Evolutionary conservation across 257 asterid genomes (phyloP), one percentile per base, ranked within the genome.

Genomic region (Catharanthus roseus): DNA sequence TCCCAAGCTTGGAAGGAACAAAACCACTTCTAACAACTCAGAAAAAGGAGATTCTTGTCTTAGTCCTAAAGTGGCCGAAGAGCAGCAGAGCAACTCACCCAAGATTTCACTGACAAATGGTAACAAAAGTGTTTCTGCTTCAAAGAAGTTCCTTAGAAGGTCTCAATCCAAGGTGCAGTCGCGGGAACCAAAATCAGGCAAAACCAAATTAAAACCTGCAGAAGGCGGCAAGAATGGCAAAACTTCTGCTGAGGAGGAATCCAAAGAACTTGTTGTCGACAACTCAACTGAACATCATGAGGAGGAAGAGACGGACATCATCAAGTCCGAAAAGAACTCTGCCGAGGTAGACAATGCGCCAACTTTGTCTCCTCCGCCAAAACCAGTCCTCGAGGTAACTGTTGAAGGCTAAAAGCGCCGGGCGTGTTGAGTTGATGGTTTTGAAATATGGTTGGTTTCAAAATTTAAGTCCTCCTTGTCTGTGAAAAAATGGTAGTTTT

Each of bases 1-100:
- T 72, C 98, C 98, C 18, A 92, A 92, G 85, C 87, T 92, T 3
- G 96, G 98, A 44, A 82, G 96, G 80, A 57, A 79, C 56, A 89
- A 92, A 77, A 79, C 64, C 68, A 73, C 77, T 7, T 45, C 77
- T 26, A 76, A 72, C 57, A 83, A 79, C 76, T 26, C 74, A 12
- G 90, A 69, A 70, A 76, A 77, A 29, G 86, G 84, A 19, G 89
- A 77, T 50, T 76, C 84, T 3, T 61, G 80, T 73, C 74, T 24
- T 49, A 83, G 82, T 80, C 86, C 92, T 18, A 79, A 80, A 77
- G 54, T 71, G 55, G 60, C 33, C 6, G 77, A 49, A 64, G 83
- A 77, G 16, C 75, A 47, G 26, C 75, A 47, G 26, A 71, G 73
- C 78, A 85, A 70, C 56, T 84, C 88, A 6, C 86, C 88, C 0